Base-by-base conservation (phyloP, 768 basidiomycete species). In the Melanogaster broomeanus region DNA sequence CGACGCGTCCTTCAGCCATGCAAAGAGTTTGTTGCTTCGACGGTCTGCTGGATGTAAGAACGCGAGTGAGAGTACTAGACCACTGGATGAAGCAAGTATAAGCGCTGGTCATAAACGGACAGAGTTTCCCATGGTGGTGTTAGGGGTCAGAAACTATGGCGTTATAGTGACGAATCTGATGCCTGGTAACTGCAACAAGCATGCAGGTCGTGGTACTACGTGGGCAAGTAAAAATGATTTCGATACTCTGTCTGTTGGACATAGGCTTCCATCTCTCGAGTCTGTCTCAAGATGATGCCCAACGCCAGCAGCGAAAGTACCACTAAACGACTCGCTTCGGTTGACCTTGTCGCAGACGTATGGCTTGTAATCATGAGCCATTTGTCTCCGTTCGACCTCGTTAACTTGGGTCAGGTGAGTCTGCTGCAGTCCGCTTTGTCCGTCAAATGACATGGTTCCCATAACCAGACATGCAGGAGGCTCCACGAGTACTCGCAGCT, bases 311-410 rank as follows among this genome's bases (percentile, higher is more conserved):
- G 2, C 12, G 7, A 22, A 18, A 2, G 2, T 25, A 12, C 40
- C 24, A 25, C 11, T 6, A 16, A 24, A 12, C 18, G 12, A 25
- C 6, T 41, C 10, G 22, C 42, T 49, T 24, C 42, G 11, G 28
- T 61, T 16, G 53, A 52, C 19, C 65, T 69, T 40, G 55, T 55
- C 25, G 62, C 61, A 13, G 66, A 67, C 25, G 27, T 67, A 39
- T 67, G 66, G 66, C 53, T 67, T 33, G 53, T 65, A 34, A 58
- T 67, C 42, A 69, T 69, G 66, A 22, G 53, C 42, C 48, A 65
- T 10, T 38, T 69, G 25, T 61, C 67, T 19, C 59, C 67, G 0
- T 44, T 56, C 4, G 67, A 67, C 27, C 28, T 67, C 35, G 47
- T 63, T 21, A 55, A 44, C 22, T 47, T 69, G 48, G 57, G 65